Conservation (phyloP, 208 protist species). For the Acanthamoeba healyi region DNA sequence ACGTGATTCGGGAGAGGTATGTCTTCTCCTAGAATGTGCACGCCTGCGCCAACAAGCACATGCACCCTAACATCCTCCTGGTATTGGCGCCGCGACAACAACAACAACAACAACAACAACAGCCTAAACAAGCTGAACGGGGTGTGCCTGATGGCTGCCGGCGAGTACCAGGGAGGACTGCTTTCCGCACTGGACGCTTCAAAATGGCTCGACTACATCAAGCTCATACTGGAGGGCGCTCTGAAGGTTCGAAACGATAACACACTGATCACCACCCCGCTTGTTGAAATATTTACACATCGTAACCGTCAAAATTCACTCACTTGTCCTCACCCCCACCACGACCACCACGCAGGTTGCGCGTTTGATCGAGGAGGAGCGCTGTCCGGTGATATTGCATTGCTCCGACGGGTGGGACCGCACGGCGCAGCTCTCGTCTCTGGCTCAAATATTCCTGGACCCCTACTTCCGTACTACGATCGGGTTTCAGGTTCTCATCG, state of each 20-base stretch:
- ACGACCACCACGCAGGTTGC: no score
- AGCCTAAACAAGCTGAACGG: background rate
- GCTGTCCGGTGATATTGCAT: background rate
- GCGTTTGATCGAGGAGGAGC: background rate
- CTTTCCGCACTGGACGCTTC: slow-evolving; percentile 21
- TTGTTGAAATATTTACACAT: no score
- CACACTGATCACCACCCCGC: background rate
- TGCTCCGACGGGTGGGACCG: slow-evolving; percentile 94
- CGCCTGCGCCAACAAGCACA: background rate
- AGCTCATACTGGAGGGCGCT: background rate
- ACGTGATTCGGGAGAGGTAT: slow-evolving; percentile 32
- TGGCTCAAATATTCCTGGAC: slow-evolving; percentile 93
- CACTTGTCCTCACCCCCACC: no score
- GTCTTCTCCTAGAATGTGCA: background rate
- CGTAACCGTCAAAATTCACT: background rate
- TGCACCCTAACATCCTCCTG: no score
- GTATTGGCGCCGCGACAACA: no score
- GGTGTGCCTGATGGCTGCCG: background rate
- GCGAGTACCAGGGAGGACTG: background rate
- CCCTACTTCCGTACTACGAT: slow-evolving; percentile 92
- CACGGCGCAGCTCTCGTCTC: slow-evolving; percentile 92
- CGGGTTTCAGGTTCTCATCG: slow-evolving; percentile 93
- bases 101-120: no score
- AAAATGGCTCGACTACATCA: slow-evolving; percentile 33
- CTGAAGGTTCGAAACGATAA: background rate